Base-by-base conservation (phyloP, 1,139 yeast species). In the Zygosaccharomyces sapae region DNA sequence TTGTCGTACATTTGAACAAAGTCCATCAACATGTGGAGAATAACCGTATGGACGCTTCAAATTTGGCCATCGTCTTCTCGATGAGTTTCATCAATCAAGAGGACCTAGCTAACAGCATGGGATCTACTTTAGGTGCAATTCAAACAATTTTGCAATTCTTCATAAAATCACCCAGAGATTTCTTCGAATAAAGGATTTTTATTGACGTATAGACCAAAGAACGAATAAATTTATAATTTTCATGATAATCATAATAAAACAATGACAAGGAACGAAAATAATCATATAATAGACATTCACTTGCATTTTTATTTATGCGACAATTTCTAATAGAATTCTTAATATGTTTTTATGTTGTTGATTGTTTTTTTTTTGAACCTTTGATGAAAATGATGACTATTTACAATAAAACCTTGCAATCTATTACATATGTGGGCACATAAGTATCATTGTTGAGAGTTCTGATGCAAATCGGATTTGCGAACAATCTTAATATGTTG, bases 11-110 rank as follows among this genome's bases (percentile, higher is more conserved):
- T 68, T 75, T 90, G 69, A 75, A 76, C 50, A 74, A 69, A 49
- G 81, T 86, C 6, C 77, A 81, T 41, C 71, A 70, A 49, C 77
- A 76, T 59, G 79, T 82, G 44, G 80, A 74, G n/a, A 67, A 67
- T 36, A 86, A 86, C 68, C 79, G 81, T 59, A 86, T 86, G 95
- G 85, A 83, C 51, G 77, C 89, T 3, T 82, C 86, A 5, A 86
- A 86, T 61, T 69, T 86, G 58, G 92, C 95, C 8, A 86, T 89
- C 48, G 95, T 86, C 5, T 79, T 79, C 56, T 74, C 82, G 3
- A 79, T 79, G 81, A 76, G 81, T 63, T 76, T 78, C 56, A 63
- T 78, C 41, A 66, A 68, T 51, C 72, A 68, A 54, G 73, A 69
- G 35, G 68, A 67, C 47, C 54, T 70, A 34, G 71, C 70, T 8